phyloP scores from a whole-genome alignment of 2,329 filamentous ascomycete species.

The Colletotrichum lindemuthianum region DNA sequence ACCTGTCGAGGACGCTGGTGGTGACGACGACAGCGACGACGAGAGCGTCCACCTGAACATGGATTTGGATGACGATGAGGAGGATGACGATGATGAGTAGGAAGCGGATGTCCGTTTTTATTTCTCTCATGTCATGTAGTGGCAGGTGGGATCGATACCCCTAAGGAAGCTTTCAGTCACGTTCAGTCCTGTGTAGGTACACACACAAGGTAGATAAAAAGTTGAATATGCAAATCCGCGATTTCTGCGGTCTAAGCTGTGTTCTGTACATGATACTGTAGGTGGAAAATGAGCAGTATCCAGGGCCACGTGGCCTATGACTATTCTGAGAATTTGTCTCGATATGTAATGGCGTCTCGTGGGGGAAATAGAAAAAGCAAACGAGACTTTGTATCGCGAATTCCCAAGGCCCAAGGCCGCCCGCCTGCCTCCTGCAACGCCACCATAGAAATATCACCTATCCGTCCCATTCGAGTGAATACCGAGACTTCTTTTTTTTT shows the following conservation, averaged over 20 bases:
- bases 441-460: slow-evolving; percentile 21
- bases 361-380: not conserved
- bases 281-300: slow-evolving; percentile 23
- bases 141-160: slow-evolving; percentile 30
- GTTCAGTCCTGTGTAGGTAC: slow-evolving; percentile 13
- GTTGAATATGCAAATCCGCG: slow-evolving; percentile 5
- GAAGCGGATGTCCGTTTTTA: slow-evolving; percentile 1
- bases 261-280: slow-evolving; percentile 27
- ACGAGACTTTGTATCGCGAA: slow-evolving; percentile 17
- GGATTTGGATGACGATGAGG: slow-evolving; percentile 64
- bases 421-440: slow-evolving; percentile 29
- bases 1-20: slow-evolving; percentile 44
- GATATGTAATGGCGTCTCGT: slow-evolving; percentile 15
- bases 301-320: slow-evolving; percentile 22
- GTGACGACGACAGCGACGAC: slow-evolving; percentile 59
- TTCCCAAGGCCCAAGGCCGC: slow-evolving; percentile 8
- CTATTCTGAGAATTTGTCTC: not conserved
- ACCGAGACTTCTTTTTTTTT: not conserved
- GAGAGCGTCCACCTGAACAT: slow-evolving; percentile 69
- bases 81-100: slow-evolving; percentile 44
- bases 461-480: slow-evolving; percentile 8
- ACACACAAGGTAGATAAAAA: not conserved
- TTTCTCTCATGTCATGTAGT: slow-evolving; percentile 2
- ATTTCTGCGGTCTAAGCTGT: slow-evolving; percentile 21
- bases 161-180: not conserved